Evolutionary conservation across 1,139 yeast genomes (phyloP).

Genomic region (Suhomyces bokatorum): DNA sequence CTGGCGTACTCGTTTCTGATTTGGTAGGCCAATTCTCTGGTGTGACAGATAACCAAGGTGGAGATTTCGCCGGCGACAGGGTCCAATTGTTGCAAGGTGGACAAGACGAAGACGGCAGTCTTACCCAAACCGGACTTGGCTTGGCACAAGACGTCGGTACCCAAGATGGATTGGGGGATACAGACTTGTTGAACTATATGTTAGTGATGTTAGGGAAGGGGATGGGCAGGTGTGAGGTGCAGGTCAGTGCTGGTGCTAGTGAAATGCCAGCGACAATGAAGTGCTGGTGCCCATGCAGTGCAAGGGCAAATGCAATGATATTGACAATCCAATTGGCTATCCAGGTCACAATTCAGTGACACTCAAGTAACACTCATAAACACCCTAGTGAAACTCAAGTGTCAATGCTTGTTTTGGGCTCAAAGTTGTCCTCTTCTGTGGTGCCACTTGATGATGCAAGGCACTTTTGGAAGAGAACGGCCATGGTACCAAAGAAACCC

Average conservation of each 20-base stretch:
- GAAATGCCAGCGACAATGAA: too few species aligned
- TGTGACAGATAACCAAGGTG: conserved; percentile 93
- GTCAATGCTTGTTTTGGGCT: too few species aligned
- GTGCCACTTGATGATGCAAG: too few species aligned
- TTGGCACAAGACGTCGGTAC: conserved; percentile 97
- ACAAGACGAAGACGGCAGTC: conserved; percentile 95
- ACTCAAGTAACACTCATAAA: too few species aligned
- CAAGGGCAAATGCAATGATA: too few species aligned
- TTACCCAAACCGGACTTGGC: conserved; percentile 99
- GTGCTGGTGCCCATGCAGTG: too few species aligned
- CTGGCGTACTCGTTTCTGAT: conserved; percentile 96
- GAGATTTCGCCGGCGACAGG: conserved; percentile 97
- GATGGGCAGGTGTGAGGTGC: neutral
- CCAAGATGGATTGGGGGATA: conserved; percentile 96
- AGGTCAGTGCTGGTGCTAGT: neutral
- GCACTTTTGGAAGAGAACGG: too few species aligned
- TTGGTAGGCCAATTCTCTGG: conserved; percentile 98
- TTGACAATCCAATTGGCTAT: too few species aligned
- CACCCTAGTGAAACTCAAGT: too few species aligned
- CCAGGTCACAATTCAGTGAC: too few species aligned
- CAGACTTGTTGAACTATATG: conserved; percentile 91
- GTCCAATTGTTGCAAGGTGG: conserved; percentile 95
- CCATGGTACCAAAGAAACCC: too few species aligned
- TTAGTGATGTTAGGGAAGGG: conserved; percentile 16
- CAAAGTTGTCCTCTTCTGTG: too few species aligned